Conservation (phyloP, 2,329 filamentous ascomycete genomes). For the Alternaria longipes region DNA sequence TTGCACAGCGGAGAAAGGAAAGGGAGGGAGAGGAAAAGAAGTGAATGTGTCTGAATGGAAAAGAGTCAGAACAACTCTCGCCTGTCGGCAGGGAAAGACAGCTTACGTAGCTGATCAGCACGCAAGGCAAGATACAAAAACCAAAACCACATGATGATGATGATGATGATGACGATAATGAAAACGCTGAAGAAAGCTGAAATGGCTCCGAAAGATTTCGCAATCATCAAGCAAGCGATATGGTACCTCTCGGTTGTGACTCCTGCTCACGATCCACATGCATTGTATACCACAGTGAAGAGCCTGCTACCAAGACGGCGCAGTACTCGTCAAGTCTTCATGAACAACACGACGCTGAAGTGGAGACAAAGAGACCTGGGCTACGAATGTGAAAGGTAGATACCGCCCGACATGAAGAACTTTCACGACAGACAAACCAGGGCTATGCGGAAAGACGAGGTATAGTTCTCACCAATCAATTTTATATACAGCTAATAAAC, state of each 20-base stretch:
- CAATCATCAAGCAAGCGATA: background rate
- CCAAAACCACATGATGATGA: background rate
- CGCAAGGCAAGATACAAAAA: background rate
- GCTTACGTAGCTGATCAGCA: background rate
- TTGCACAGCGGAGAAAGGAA: constrained; percentile 93
- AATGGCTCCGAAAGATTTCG: background rate
- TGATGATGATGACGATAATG: background rate
- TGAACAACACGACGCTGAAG: no score
- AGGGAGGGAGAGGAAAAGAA: constrained; percentile 66
- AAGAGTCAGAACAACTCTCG: background rate
- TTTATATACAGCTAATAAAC: constrained; percentile 5
- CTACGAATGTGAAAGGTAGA: background rate
- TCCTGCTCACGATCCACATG: no score
- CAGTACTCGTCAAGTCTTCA: no score
- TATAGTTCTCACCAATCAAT: background rate
- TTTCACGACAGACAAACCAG: background rate
- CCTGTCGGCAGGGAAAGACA: background rate
- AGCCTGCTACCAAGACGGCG: no score
- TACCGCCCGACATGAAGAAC: background rate
- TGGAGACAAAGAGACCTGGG: background rate
- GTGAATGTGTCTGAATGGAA: constrained; percentile 35
- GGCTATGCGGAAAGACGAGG: background rate
- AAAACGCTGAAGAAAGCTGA: background rate
- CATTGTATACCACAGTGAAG: no score
- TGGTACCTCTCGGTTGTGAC: no score